Evolutionary conservation across 1,284 basidiomycete genomes (phyloP).

Genomic region (Somion occarium): DNA sequence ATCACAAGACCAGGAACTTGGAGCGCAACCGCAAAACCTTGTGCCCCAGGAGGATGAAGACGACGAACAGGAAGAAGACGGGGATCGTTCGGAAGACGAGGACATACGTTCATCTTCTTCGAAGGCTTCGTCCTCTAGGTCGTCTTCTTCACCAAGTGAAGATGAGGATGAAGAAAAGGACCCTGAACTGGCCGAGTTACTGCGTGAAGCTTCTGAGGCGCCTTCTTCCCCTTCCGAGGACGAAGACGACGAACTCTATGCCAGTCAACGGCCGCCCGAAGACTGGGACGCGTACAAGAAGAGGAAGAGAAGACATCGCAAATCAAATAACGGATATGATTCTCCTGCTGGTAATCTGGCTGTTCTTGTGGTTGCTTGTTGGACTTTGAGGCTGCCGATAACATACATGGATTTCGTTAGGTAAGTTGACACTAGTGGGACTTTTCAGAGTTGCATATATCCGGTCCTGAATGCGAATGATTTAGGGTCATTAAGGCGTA

Average conservation of each 20-base stretch:
- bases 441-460: background rate
- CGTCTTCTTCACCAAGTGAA: constrained; percentile 16
- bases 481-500: constrained; percentile 67
- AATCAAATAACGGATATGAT: constrained; percentile 36
- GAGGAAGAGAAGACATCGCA: constrained; percentile 13
- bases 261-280: constrained; percentile 26
- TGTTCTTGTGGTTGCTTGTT: constrained; percentile 68
- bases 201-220: constrained; percentile 15
- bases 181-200: constrained; percentile 7
- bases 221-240: constrained; percentile 17
- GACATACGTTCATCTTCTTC: constrained; percentile 10
- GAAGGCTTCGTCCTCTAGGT: constrained; percentile 12
- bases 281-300: constrained; percentile 33
- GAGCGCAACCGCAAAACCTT: no score
- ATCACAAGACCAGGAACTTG: background rate
- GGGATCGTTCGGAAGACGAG: constrained; percentile 5
- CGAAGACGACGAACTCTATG: constrained; percentile 43
- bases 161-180: constrained; percentile 25
- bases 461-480: background rate
- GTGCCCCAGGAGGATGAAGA: no score
- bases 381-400: constrained; percentile 74
- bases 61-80: constrained; percentile 1
- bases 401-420: constrained; percentile 69
- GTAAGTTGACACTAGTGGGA: constrained; percentile 32
- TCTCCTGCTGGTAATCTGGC: constrained; percentile 57